Conservation (phyloP, 1,139 yeast genomes). For the Geotrichum carabidarum region DNA sequence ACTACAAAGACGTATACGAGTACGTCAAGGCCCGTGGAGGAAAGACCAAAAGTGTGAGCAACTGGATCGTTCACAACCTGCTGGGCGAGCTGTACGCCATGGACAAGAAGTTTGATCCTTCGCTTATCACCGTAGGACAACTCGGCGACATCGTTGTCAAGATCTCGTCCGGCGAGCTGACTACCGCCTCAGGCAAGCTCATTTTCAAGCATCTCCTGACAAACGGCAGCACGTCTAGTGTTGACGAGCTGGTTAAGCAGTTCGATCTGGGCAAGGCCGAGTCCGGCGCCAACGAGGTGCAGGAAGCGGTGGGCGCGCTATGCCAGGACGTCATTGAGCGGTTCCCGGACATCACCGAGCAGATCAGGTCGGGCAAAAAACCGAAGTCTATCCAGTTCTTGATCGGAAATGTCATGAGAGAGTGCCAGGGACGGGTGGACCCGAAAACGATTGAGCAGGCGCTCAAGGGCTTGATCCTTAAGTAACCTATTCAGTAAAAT, state of each 20-base stretch:
- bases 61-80: constrained; percentile 82
- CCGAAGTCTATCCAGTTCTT: constrained; percentile 63
- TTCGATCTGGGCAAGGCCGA: constrained; percentile 48
- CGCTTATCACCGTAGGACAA: constrained; percentile 31
- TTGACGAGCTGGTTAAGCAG: constrained; percentile 49
- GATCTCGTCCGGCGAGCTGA: constrained; percentile 39
- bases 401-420: constrained; percentile 80
- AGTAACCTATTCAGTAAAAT: not conserved
- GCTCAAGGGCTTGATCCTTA: constrained; percentile 3
- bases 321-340: constrained; percentile 50
- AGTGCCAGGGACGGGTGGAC: constrained; percentile 53
- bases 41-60: constrained; percentile 45
- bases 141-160: constrained; percentile 45
- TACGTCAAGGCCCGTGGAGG: constrained; percentile 26
- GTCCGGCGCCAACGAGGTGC: constrained; percentile 31
- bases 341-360: constrained; percentile 55
- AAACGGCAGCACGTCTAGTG: constrained; percentile 35
- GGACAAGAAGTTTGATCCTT: constrained; percentile 38
- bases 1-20: constrained; percentile 48
- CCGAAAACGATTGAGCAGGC: constrained; percentile 25
- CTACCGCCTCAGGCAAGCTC: constrained; percentile 61
- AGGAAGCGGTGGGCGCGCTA: constrained; percentile 46
- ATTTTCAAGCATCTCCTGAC: constrained; percentile 57
- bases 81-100: constrained; percentile 62
- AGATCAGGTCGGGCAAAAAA: constrained; percentile 54